These are phyloP conservation scores for Acanthamoeba quina DNA, from an alignment of 208 protist species.

Conservation along the genomic window DNA sequence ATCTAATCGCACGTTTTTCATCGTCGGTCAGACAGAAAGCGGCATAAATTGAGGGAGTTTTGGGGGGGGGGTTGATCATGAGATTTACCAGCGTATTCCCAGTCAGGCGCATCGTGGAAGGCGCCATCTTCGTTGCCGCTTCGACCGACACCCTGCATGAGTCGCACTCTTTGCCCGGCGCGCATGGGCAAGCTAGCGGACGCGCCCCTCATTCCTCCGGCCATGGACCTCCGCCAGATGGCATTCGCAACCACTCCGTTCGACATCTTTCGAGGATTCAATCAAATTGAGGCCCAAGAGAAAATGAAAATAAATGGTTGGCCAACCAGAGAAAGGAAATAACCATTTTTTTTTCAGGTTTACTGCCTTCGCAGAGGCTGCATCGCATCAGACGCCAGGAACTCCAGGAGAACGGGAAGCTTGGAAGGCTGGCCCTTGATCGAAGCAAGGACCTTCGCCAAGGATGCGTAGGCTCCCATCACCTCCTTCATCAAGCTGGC, in stretches of 20 bases:
- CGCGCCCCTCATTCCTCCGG: not conserved
- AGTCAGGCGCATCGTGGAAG: conserved; percentile 19
- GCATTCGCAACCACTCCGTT: not conserved
- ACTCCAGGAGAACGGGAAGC: too few species aligned
- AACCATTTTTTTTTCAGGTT: too few species aligned
- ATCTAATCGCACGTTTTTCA: not conserved
- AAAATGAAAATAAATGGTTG: not conserved
- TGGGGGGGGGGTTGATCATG: not conserved
- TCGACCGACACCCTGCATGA: conserved; percentile 1
- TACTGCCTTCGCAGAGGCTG: too few species aligned
- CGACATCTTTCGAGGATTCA: not conserved
- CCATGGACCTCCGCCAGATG: not conserved
- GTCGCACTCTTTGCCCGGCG: not conserved
- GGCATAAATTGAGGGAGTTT: not conserved
- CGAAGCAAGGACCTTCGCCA: not conserved
- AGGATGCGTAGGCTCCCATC: not conserved
- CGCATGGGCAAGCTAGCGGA: not conserved
- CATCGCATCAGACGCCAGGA: too few species aligned
- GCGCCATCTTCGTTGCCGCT: conserved; percentile 42
- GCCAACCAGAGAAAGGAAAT: too few species aligned
- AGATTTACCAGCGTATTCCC: conserved; percentile 28
- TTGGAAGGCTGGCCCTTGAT: not conserved
- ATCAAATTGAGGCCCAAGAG: not conserved
- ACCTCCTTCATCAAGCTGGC: not conserved
- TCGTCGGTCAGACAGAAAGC: not conserved